phyloP scores from a whole-genome alignment of 2,329 filamentous ascomycete genomes.

The Fusarium penzigii region DNA sequence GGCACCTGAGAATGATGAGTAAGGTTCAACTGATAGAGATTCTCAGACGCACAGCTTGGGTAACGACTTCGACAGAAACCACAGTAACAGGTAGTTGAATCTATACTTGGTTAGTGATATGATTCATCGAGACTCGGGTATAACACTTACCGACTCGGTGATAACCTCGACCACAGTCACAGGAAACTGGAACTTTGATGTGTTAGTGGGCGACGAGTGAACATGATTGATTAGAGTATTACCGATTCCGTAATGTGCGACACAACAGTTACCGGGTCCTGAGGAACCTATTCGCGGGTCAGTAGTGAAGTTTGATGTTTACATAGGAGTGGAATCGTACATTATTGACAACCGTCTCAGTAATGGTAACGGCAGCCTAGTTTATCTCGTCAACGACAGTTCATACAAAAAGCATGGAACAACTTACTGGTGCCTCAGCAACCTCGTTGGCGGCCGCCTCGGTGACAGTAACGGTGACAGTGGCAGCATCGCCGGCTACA shows the following conservation, averaged over 20 bases:
- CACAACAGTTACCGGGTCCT: slow-evolving; percentile 17
- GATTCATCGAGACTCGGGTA: neutral
- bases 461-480: slow-evolving; percentile 22
- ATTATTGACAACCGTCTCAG: neutral
- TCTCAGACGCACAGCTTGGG: slow-evolving; percentile 1
- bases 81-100: neutral
- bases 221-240: neutral
- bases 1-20: slow-evolving; percentile 1
- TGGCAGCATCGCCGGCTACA: slow-evolving; percentile 14
- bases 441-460: slow-evolving; percentile 12
- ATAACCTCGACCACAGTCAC: neutral
- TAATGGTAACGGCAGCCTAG: neutral
- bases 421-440: slow-evolving; percentile 19
- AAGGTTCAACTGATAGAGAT: too few species aligned
- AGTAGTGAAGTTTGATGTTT: neutral
- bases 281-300: neutral
- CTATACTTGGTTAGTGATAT: neutral
- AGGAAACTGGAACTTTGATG: neutral
- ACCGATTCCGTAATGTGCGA: slow-evolving; percentile 8
- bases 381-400: neutral
- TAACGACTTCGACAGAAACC: slow-evolving; percentile 1
- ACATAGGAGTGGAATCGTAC: neutral
- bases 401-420: neutral
- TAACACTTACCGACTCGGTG: neutral
- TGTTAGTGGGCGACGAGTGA: neutral